Base-by-base conservation (phyloP, 352 stramenopile species). In the Globisporangium abappressorium region DNA sequence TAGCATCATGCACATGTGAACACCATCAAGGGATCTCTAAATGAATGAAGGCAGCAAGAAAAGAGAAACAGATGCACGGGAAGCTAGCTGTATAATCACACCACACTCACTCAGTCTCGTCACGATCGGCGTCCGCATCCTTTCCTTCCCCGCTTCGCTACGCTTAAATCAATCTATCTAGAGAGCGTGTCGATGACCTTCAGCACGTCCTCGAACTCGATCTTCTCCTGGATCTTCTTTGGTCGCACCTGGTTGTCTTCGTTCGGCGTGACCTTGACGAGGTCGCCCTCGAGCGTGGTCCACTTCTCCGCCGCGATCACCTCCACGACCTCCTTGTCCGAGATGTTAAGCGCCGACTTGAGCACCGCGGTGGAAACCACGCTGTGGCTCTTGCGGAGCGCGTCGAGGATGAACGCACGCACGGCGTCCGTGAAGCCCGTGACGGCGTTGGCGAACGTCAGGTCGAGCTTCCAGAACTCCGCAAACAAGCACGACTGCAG, bases 111-210 rank as follows among this genome's bases (percentile, higher is more conserved):
- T 33, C 54, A 62, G 34, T 54, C 57, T 36, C 43, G 38, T 65
- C 59, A 30, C 46, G 26, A 49, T 49, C 43, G 34, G 38, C 5
- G 26, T n/a, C 60, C 8, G 57, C 9, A 22, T 55, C 22, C 26
- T 64, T 12, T 65, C 34, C 30, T 59, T 36, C 28, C 22, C 11
- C 15, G 20, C 59, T 33, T 58, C n/a, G 22, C 30, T 58, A 49
- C 46, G 60, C 26, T 51, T 46, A 55, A 62, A 65, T 55, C 46
- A 51, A 86, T 84, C 82, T 93, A 95, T 90, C 79, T 91, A 77
- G 85, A 94, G 71, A 96, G 80, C 62, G 81, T 91, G 73, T 93
- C 76, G 64, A 96, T 91, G 76, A 90, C 84, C 81, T 96, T 92
- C 63, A 94, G 72, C 57, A 96, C 75, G 73, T 96, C 88, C 53